A percentile compares a stretch with the other conserved stretches of the same genome.
phyloP scores from a whole-genome alignment of 306 rosid genomes.

The Hippophae tibetana region DNA sequence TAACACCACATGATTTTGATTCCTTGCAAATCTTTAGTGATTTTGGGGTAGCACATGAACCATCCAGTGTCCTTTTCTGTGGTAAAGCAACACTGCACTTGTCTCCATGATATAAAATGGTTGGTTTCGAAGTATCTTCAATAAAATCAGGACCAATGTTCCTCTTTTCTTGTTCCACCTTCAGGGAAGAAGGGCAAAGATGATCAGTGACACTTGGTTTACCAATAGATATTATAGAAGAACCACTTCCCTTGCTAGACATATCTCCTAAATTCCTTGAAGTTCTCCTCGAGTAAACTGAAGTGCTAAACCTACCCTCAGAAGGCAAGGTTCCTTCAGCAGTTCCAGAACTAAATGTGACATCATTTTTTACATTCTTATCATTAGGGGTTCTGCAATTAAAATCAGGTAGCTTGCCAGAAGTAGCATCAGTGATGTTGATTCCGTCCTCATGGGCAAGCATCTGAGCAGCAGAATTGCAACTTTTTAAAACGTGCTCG shows the following conservation, averaged over 20 bases:
- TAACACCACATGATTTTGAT: constrained; percentile 19
- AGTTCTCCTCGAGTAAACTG: constrained; percentile 33
- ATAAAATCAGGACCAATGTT: constrained; percentile 25
- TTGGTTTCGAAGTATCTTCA: constrained; percentile 25
- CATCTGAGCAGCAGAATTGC: constrained; percentile 11
- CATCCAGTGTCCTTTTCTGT: constrained; percentile 33
- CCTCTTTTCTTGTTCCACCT: constrained; percentile 21
- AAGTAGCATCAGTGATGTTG: constrained; percentile 13
- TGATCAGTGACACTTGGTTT: constrained; percentile 23
- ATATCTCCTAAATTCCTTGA: constrained; percentile 33
- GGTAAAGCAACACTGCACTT: constrained; percentile 24
- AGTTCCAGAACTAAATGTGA: constrained; percentile 26
- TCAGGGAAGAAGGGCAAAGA: constrained; percentile 22
- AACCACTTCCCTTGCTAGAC: constrained; percentile 23
- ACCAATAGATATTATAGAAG: constrained; percentile 19
- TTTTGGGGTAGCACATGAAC: constrained; percentile 32
- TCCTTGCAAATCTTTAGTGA: constrained; percentile 26
- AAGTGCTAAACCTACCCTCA: constrained; percentile 26
- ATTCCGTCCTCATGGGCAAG: constrained; percentile 24
- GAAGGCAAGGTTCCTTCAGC: constrained; percentile 26
- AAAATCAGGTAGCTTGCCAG: constrained; percentile 17
- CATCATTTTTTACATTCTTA: constrained; percentile 24
- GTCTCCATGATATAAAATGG: constrained; percentile 17
- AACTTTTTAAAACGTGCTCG: constrained; percentile 20
- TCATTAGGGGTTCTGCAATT: constrained; percentile 18